Percentiles rank a stretch among this genome's conserved stretches.
Conservation (phyloP, 768 basidiomycete genomes). For the Phaffia australis region DNA sequence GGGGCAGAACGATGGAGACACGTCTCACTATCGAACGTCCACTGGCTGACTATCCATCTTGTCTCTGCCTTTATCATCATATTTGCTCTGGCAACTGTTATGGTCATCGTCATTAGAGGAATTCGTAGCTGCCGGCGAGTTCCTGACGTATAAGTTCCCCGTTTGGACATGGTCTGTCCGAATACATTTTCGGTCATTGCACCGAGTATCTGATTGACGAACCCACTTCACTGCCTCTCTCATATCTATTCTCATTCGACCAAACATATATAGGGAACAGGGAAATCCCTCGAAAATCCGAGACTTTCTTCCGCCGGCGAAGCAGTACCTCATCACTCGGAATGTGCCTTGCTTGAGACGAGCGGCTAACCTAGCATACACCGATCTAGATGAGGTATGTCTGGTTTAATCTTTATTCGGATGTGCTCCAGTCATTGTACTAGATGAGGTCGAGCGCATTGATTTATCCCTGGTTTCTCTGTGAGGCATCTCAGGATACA, state of each 20-base stretch:
- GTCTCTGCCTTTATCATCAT: constrained; percentile 3
- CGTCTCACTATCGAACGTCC: constrained; percentile 8
- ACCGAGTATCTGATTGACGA: background rate
- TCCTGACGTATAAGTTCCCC: constrained; percentile 93
- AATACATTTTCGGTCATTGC: background rate
- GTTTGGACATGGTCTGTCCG: constrained; percentile 82
- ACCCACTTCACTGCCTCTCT: background rate
- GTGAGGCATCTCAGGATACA: constrained; percentile 47
- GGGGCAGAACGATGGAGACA: too few species aligned
- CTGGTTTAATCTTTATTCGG: background rate
- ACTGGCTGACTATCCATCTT: background rate
- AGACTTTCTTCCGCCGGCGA: constrained; percentile 88
- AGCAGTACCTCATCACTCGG: constrained; percentile 90
- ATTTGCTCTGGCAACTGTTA: constrained; percentile 21
- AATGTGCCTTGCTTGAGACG: constrained; percentile 95
- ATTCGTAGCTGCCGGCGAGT: constrained; percentile 95
- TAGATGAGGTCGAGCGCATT: background rate
- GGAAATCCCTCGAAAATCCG: constrained; percentile 74
- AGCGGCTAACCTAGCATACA: constrained; percentile 83
- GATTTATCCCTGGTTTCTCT: background rate
- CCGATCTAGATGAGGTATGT: constrained; percentile 68
- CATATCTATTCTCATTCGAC: background rate
- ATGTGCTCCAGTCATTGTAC: background rate
- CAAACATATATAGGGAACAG: constrained; percentile 57
- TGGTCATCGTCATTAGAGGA: constrained; percentile 58